Evolutionary conservation across 306 rosid genomes (phyloP).

Genomic region (Acacia acuminata): DNA sequence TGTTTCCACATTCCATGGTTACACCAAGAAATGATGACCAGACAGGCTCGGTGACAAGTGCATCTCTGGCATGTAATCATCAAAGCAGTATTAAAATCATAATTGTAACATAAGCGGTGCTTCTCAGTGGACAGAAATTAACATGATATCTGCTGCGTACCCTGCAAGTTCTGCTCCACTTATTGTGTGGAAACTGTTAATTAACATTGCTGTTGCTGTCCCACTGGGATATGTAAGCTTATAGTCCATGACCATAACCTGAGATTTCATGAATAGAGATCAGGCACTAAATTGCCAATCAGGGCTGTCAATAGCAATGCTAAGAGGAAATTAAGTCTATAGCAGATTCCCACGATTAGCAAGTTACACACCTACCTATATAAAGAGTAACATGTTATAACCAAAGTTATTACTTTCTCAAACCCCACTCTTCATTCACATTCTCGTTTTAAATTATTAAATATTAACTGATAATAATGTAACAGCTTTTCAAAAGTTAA

Average conservation of each 20-base stretch:
- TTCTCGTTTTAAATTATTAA: slow-evolving; percentile 9
- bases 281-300: slow-evolving; percentile 11
- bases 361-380: background rate
- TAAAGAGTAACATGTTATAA: background rate
- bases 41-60: slow-evolving; percentile 20
- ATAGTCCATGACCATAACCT: slow-evolving; percentile 97
- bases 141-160: slow-evolving; percentile 38
- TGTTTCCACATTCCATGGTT: slow-evolving; percentile 14
- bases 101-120: slow-evolving; percentile 8
- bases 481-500: slow-evolving; percentile 4
- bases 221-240: slow-evolving; percentile 99
- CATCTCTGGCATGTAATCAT: background rate
- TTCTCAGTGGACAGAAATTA: slow-evolving; percentile 23
- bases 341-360: background rate
- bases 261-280: slow-evolving; percentile 39
- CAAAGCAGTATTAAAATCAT: background rate
- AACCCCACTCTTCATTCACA: background rate
- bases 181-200: slow-evolving; percentile 87
- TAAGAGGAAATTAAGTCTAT: background rate
- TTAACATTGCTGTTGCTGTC: slow-evolving; percentile 96
- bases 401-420: slow-evolving; percentile 11
- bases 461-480: background rate
- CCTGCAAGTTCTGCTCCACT: slow-evolving; percentile 95
- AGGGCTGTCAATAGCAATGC: background rate
- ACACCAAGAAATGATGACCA: slow-evolving; percentile 3